phyloP scores from a whole-genome alignment of 1,284 basidiomycete genomes.

The Boletus semigastroideus region DNA sequence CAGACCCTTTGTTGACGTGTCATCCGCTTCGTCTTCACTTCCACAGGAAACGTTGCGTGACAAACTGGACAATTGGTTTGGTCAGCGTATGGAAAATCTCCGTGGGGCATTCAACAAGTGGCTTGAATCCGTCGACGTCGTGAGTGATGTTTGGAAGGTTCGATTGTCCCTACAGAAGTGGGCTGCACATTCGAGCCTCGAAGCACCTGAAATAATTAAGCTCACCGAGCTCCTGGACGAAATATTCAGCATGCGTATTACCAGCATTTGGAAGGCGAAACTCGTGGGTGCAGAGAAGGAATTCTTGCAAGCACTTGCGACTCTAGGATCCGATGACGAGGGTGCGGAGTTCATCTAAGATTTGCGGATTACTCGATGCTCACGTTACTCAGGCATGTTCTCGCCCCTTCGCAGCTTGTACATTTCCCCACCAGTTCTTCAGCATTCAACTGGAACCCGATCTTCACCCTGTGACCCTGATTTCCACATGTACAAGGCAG shows the following conservation, averaged over 20 bases:
- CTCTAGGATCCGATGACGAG: conserved; percentile 8
- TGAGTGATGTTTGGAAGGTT: conserved; percentile 68
- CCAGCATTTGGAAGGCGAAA: conserved; percentile 54
- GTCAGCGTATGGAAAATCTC: conserved; percentile 47
- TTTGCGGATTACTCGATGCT: conserved; percentile 3
- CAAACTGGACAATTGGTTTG: conserved; percentile 61
- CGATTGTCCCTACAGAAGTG: conserved; percentile 49
- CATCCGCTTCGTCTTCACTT: conserved; percentile 53
- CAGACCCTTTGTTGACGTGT: conserved; percentile 70
- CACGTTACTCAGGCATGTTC: conserved; percentile 39
- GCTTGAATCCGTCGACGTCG: conserved; percentile 54
- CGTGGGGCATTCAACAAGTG: conserved; percentile 48
- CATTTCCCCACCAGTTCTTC: conserved; percentile 43
- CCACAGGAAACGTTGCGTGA: conserved; percentile 42
- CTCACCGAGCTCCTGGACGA: conserved; percentile 49
- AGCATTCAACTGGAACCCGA: conserved; percentile 41
- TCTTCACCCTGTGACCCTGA: conserved; percentile 41
- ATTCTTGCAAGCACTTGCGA: conserved; percentile 44
- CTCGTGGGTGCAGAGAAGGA: conserved; percentile 43
- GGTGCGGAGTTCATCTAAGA: conserved; percentile 16
- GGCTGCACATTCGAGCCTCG: conserved; percentile 44
- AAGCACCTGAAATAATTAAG: conserved; percentile 41
- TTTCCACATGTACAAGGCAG: conserved; percentile 56
- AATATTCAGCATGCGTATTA: conserved; percentile 49
- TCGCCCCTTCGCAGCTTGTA: conserved; percentile 57